Evolutionary conservation across 2,329 filamentous ascomycete genomes (phyloP).

Genomic region (Shiraia sp.): DNA sequence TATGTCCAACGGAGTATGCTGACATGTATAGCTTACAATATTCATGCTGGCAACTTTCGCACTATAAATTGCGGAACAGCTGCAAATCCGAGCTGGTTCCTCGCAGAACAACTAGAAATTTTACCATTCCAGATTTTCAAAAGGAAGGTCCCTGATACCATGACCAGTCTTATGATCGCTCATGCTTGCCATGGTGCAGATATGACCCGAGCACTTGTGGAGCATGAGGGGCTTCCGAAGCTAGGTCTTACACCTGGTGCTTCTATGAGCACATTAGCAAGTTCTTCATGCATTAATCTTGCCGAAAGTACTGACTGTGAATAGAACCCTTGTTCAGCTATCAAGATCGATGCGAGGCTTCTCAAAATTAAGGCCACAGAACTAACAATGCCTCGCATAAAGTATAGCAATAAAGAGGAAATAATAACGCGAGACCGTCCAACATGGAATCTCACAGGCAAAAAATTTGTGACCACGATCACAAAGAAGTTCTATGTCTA

Average conservation of each 20-base stretch:
- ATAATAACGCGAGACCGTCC: not conserved
- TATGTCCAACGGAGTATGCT: too few species aligned
- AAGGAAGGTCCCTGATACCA: constrained; percentile 13
- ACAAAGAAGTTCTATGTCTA: too few species aligned
- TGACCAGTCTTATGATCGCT: constrained; percentile 17
- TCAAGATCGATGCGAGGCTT: constrained; percentile 11
- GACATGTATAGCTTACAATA: constrained; percentile 1
- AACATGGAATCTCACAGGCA: constrained; percentile 4
- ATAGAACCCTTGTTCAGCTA: constrained; percentile 4
- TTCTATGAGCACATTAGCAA: constrained; percentile 1
- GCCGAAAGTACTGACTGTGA: not conserved
- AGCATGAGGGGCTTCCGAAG: constrained; percentile 19
- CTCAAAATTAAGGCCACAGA: constrained; percentile 5
- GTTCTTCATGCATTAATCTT: not conserved
- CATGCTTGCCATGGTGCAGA: constrained; percentile 13
- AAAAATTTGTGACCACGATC: too few species aligned
- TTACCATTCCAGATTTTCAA: constrained; percentile 24
- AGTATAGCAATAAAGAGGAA: constrained; percentile 3
- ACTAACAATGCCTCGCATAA: constrained; percentile 2
- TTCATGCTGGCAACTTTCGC: not conserved
- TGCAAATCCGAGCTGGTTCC: constrained; percentile 6
- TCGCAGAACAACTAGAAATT: constrained; percentile 13
- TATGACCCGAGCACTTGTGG: constrained; percentile 12
- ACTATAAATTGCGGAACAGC: constrained; percentile 14
- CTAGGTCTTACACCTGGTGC: constrained; percentile 7